Conservation (phyloP, 345 rosid genomes). For the Clausena lansium region DNA sequence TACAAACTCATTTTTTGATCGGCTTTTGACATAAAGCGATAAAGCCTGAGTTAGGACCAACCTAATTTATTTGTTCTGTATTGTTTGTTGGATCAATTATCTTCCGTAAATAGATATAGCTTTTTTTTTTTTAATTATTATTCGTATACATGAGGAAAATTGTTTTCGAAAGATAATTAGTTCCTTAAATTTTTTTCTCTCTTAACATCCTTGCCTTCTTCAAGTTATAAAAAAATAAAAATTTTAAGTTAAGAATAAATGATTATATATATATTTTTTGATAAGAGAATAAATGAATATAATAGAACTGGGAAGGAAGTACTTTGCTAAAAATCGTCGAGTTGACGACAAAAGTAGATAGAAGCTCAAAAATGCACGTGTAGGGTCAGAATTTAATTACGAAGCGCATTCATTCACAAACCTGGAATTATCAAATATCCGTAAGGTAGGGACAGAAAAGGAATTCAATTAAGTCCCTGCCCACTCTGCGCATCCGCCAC, state of each 20-base stretch:
- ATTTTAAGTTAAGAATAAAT: not conserved
- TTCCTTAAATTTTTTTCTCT: no score
- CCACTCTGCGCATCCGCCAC: not conserved
- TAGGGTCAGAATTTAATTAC: not conserved
- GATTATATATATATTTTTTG: no score
- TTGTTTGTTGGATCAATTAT: no score
- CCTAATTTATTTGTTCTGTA: not conserved
- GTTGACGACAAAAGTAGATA: not conserved
- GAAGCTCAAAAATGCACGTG: not conserved
- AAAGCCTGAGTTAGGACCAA: not conserved
- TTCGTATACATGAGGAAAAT: no score
- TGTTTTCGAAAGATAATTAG: no score
- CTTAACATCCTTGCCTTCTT: no score
- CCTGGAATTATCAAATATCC: not conserved
- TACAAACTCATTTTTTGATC: not conserved
- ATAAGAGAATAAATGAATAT: not conserved
- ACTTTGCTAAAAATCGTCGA: no score
- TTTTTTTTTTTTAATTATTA: no score
- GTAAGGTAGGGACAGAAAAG: not conserved
- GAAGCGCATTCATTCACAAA: not conserved
- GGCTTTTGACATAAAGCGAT: not conserved
- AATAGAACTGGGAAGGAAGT: not conserved
- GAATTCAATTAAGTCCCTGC: not conserved
- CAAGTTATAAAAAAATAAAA: no score
- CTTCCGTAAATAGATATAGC: no score